Base-by-base conservation (phyloP, 2,329 filamentous ascomycete species). In the Fusarium newnesense region DNA sequence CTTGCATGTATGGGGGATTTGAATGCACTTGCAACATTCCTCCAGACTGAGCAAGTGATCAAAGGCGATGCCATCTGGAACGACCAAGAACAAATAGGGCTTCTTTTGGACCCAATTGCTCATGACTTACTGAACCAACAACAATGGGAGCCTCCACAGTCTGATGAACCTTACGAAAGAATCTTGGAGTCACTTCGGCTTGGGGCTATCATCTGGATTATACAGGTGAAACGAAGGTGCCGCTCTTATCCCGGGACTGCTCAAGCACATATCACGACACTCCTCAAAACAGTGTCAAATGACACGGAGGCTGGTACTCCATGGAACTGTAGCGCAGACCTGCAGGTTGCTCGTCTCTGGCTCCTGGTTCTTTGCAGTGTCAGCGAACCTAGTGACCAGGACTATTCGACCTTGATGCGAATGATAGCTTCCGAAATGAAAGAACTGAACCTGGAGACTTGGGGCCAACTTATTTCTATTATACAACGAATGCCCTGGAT, bases 191-290 rank as follows among this genome's bases (percentile, higher is more conserved):
- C 53, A 18, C 53, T 67, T 64, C 46, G 53, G 46, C 60, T 67
- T 18, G 60, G 64, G 12, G 40, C 64, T n/a, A 59, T 64, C 21
- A 54, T 67, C 21, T 67, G 64, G 64, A 60, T 59, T 30, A 64
- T 67, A 36, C 24, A 28, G 30, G 21, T 52, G 32, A 67, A 67
- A 44, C 59, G n/a, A 57, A 52, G 37, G 43, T 67, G 64, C 9
- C 50, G 32, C n/a, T 67, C 59, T 15, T 67, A 67, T 67, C 59
- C 59, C 9, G 50, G 50, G 37, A 57, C 59, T 63, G 50, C 64
- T 39, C 24, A 52, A 64, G 15, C 43, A 64, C 26, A 40, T 21
- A 52, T 67, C 24, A 63, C 50, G 9, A 40, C 50, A 19, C 56
- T 67, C 26, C 50, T 67, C 8, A 21, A 44, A 34, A 40, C 21